phyloP scores from a whole-genome alignment of 129 eudicot species.

The Solidago caesia region DNA sequence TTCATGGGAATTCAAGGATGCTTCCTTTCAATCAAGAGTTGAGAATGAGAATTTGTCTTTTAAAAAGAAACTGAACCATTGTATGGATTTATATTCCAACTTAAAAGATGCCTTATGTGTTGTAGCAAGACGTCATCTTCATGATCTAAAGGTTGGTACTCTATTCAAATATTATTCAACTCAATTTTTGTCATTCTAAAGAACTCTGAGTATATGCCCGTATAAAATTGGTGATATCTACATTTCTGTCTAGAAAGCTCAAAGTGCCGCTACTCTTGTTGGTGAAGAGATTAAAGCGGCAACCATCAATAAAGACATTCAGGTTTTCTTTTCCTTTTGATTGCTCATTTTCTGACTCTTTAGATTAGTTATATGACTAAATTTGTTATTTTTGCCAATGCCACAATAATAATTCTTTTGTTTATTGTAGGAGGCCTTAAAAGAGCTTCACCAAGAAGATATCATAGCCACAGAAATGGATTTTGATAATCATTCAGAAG shows the following conservation, averaged over 20 bases:
- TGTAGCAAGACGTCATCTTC: conserved; percentile 53
- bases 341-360: not conserved
- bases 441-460: conserved; percentile 49
- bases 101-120: conserved; percentile 50
- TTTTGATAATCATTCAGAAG: conserved; percentile 35
- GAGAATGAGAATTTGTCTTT: conserved; percentile 29
- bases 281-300: conserved; percentile 43
- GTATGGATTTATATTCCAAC: conserved; percentile 50
- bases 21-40: conserved; percentile 27
- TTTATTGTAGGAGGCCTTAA: conserved; percentile 47
- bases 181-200: conserved; percentile 18
- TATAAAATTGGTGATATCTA: conserved; percentile 21
- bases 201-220: not conserved
- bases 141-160: conserved; percentile 51
- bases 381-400: not conserved
- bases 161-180: conserved; percentile 2
- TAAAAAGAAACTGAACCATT: conserved; percentile 35
- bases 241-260: conserved; percentile 48
- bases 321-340: conserved; percentile 42
- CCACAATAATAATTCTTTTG: not conserved
- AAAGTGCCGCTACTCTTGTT: conserved; percentile 33
- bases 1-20: conserved; percentile 77
- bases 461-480: conserved; percentile 28
- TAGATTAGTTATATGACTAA: conserved; percentile 3
- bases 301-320: conserved; percentile 48